Base-by-base conservation (phyloP, 2,329 filamentous ascomycete genomes). In the Fusarium ramigenum region DNA sequence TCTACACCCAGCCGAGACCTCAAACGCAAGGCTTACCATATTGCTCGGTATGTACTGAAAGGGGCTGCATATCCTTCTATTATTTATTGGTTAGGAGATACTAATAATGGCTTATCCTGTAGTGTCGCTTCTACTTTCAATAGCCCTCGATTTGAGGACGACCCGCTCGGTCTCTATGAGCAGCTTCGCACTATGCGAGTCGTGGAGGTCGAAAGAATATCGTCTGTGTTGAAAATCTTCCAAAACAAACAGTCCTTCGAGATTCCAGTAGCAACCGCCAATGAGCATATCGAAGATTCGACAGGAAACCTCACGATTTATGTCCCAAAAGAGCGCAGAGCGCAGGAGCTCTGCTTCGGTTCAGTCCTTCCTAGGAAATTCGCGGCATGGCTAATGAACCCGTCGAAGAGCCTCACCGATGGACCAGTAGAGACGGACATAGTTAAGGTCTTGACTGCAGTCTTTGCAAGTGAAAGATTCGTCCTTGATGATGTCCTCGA, bases 1-100 rank as follows among this genome's bases (percentile, higher is more conserved):
- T 62, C 53, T 23, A 47, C 52, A 23, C 40, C 11, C 9, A 66
- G 64, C 9, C 66, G 72, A 6, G 61, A 69, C 30, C 23, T 74
- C 18, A 70, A 47, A 42, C 50, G n/a, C 32, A 73, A 70, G 32
- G 70, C 60, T 12, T 68, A 73, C n/a, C 34, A 66, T 10, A 64
- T 73, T 25, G 21, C 36, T 52, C 57, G 69, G 71, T 74, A 69
- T 2, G 61, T 53, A n/a, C 15, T 25, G 30, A 23, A 34, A 18
- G 23, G 8, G 12, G 18, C 0, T 18, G 12, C 37, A 50, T 34
- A 34, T 36, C 3, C 9, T 6, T 36, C 15, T 10, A 23, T 19
- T 15, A 6, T 23, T 19, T 19, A 14, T 23, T 14, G 2, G n/a
- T 25, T 3, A 36, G 8, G 3, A 36, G 28, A 36, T 52, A n/a